Evolutionary conservation across 2,329 filamentous ascomycete genomes (phyloP).

Genomic region (Calonectria fujianensis): DNA sequence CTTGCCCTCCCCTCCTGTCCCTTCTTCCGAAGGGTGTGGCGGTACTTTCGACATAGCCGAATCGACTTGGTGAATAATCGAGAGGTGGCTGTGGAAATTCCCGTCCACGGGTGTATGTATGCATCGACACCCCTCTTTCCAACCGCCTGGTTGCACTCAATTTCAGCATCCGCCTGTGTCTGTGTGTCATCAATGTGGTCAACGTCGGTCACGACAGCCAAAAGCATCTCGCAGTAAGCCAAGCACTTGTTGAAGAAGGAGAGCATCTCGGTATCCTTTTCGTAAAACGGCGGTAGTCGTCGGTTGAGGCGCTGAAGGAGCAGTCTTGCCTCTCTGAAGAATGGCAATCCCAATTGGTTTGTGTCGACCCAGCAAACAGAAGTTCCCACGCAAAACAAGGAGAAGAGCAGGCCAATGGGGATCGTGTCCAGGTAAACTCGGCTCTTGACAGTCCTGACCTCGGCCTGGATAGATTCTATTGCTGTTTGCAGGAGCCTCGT

Average conservation of each 20-base stretch:
- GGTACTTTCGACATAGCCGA: constrained; percentile 60
- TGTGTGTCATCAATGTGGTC: constrained; percentile 11
- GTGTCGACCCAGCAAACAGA: constrained; percentile 64
- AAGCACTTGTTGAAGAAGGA: constrained; percentile 63
- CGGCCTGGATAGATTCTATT: constrained; percentile 58
- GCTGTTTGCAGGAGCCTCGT: constrained; percentile 59
- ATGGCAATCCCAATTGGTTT: constrained; percentile 57
- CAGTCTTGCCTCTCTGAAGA: constrained; percentile 56
- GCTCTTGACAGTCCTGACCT: constrained; percentile 56
- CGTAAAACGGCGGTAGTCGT: constrained; percentile 38
- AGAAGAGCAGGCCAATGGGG: constrained; percentile 60
- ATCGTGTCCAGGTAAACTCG: constrained; percentile 48
- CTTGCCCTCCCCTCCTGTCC: constrained; percentile 55
- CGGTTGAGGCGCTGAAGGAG: constrained; percentile 55
- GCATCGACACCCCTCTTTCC: constrained; percentile 42
- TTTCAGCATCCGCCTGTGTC: not conserved
- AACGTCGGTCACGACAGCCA: constrained; percentile 61
- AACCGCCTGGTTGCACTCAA: constrained; percentile 2
- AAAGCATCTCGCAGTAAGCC: constrained; percentile 65
- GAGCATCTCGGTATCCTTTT: constrained; percentile 56
- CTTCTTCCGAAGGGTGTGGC: constrained; percentile 49
- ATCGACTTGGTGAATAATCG: constrained; percentile 61
- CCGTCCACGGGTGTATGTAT: constrained; percentile 62
- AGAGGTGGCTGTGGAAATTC: constrained; percentile 59
- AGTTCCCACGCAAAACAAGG: constrained; percentile 64